Conservation (phyloP, 306 rosid species). For the Pueraria montana region DNA sequence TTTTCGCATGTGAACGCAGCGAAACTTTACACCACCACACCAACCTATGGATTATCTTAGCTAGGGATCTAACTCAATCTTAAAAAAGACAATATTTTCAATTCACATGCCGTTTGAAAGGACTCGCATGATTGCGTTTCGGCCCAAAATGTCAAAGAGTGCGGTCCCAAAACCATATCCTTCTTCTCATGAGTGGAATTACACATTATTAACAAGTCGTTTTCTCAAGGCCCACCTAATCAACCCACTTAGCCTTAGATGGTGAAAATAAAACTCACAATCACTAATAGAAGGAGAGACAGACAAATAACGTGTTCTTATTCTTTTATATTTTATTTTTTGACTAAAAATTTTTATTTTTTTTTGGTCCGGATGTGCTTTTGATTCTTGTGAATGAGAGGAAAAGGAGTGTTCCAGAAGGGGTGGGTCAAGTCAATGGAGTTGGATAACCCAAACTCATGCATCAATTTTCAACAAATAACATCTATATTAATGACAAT, state of each 20-base stretch:
- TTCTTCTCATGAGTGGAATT: background rate
- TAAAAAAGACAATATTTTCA: background rate
- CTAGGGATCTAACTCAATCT: background rate
- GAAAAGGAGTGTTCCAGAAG: background rate
- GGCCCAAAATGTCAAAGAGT: background rate
- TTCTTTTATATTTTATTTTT: too few species aligned
- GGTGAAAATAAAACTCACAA: slow-evolving; percentile 7
- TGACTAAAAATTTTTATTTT: too few species aligned
- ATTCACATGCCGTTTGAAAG: background rate
- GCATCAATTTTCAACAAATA: background rate
- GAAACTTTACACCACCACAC: too few species aligned
- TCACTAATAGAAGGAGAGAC: too few species aligned
- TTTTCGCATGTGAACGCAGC: too few species aligned
- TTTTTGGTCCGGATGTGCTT: background rate
- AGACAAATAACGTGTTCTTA: background rate
- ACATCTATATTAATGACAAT: background rate
- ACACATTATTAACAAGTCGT: background rate
- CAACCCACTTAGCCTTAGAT: slow-evolving; percentile 37
- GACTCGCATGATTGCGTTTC: slow-evolving; percentile 29
- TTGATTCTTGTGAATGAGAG: background rate
- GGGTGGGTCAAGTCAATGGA: background rate
- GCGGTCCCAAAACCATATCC: slow-evolving; percentile 32
- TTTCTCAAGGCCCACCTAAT: slow-evolving; percentile 30
- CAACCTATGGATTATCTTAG: background rate
- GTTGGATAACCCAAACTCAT: background rate